These are phyloP conservation scores for Fusarium fracticaudum DNA, from an alignment of 2,329 filamentous ascomycete genomes.

Conservation along the genomic window DNA sequence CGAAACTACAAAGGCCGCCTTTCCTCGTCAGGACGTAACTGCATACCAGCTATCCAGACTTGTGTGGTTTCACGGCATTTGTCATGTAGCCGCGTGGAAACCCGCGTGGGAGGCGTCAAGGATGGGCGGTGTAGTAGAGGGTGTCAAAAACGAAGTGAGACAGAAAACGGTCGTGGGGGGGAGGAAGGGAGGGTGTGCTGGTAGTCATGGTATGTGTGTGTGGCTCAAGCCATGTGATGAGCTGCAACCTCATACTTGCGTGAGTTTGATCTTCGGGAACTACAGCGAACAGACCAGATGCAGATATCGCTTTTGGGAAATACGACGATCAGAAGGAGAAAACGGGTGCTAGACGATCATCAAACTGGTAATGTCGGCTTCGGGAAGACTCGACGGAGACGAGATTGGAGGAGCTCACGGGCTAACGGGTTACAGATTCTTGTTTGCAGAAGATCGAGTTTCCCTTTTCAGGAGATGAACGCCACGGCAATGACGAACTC, in stretches of 20 bases:
- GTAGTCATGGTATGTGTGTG: neutral
- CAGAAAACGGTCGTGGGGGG: constrained; percentile 8
- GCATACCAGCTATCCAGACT: constrained; percentile 32
- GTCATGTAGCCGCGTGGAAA: constrained; percentile 19
- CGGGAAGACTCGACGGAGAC: constrained; percentile 16
- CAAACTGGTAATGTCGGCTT: neutral
- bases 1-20: neutral
- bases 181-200: neutral
- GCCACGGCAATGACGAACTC: neutral
- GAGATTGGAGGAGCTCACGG: constrained; percentile 24
- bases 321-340: neutral
- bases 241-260: neutral
- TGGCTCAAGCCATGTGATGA: neutral
- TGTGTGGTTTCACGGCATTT: constrained; percentile 12
- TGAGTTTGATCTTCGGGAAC: neutral
- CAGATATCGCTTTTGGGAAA: constrained; percentile 6
- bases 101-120: constrained; percentile 3
- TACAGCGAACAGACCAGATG: neutral
- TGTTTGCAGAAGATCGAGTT: constrained; percentile 21
- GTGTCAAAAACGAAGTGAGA: neutral
- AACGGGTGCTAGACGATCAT: neutral
- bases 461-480: neutral
- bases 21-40: constrained; percentile 18
- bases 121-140: neutral
- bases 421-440: constrained; percentile 18